Evolutionary conservation across 768 basidiomycete species (phyloP).

Genomic region (Macrolepiota dolichaula): DNA sequence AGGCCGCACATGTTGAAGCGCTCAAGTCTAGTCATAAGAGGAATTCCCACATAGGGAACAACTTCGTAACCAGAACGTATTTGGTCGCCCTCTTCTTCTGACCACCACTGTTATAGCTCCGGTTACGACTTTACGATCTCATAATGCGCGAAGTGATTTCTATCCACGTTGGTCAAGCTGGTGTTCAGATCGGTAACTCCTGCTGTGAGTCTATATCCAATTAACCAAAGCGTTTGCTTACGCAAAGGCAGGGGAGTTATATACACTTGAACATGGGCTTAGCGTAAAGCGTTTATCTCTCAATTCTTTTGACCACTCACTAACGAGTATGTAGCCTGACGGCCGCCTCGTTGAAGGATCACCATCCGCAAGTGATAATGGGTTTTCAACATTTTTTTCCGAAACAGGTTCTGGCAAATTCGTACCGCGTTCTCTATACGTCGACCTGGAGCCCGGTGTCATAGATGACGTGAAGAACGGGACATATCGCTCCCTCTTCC

Average conservation of each 20-base stretch:
- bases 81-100: slow-evolving; percentile 5
- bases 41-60: not conserved
- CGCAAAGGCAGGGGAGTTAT: slow-evolving; percentile 79
- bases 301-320: slow-evolving; percentile 14
- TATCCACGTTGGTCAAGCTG: slow-evolving; percentile 95
- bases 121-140: slow-evolving; percentile 12
- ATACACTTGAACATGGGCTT: slow-evolving; percentile 96
- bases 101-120: slow-evolving; percentile 13
- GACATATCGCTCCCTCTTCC: slow-evolving; percentile 90
- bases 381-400: slow-evolving; percentile 98
- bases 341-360: slow-evolving; percentile 78
- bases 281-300: slow-evolving; percentile 55
- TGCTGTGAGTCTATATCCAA: slow-evolving; percentile 66
- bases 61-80: slow-evolving; percentile 9
- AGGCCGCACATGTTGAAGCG: no score
- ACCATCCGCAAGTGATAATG: slow-evolving; percentile 69
- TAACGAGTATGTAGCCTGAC: slow-evolving; percentile 62
- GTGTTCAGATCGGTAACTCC: slow-evolving; percentile 92
- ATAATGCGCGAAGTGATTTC: slow-evolving; percentile 93
- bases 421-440: slow-evolving; percentile 95
- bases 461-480: slow-evolving; percentile 95
- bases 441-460: slow-evolving; percentile 92
- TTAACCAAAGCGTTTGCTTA: slow-evolving; percentile 19
- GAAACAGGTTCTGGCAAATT: slow-evolving; percentile 92
- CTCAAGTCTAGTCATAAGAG: no score